Conservation (phyloP, 2,329 filamentous ascomycete species). For the Aplosporella prunicola region DNA sequence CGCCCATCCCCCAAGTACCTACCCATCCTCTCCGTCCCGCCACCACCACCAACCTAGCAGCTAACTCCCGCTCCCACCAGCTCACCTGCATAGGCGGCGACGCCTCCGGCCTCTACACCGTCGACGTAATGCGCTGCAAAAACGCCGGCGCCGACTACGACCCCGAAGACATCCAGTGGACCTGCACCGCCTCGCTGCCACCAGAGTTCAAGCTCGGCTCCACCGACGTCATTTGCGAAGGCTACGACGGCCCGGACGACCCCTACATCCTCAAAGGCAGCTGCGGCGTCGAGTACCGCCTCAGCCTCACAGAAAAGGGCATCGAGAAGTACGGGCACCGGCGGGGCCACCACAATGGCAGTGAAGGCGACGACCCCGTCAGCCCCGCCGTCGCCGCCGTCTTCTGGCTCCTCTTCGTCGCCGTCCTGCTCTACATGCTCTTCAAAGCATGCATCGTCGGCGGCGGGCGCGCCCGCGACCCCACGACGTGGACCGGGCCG, state of each 20-base stretch:
- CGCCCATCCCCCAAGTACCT: constrained; percentile 53
- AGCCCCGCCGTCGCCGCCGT: constrained; percentile 28
- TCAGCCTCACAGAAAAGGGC: constrained; percentile 68
- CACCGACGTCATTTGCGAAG: constrained; percentile 89
- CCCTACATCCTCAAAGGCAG: constrained; percentile 82
- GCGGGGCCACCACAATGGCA: constrained; percentile 28
- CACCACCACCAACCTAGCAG: neutral
- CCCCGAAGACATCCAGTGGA: constrained; percentile 77
- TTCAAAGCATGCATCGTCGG: constrained; percentile 41
- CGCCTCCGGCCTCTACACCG: constrained; percentile 51
- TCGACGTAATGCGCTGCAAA: constrained; percentile 80
- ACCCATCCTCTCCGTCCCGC: neutral
- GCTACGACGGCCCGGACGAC: constrained; percentile 68
- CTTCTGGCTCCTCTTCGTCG: constrained; percentile 55
- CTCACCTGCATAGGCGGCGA: constrained; percentile 64
- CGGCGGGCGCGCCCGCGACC: constrained; percentile 7
- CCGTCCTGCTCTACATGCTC: constrained; percentile 52
- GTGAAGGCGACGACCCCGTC: constrained; percentile 28
- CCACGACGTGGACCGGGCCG: constrained; percentile 15
- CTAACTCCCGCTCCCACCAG: constrained; percentile 31
- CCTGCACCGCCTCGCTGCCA: constrained; percentile 60
- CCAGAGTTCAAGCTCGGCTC: constrained; percentile 63
- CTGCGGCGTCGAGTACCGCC: constrained; percentile 82
- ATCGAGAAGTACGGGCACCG: constrained; percentile 58
- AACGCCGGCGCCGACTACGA: constrained; percentile 78